phyloP scores from a whole-genome alignment of 345 rosid genomes.

The Draba incana region DNA sequence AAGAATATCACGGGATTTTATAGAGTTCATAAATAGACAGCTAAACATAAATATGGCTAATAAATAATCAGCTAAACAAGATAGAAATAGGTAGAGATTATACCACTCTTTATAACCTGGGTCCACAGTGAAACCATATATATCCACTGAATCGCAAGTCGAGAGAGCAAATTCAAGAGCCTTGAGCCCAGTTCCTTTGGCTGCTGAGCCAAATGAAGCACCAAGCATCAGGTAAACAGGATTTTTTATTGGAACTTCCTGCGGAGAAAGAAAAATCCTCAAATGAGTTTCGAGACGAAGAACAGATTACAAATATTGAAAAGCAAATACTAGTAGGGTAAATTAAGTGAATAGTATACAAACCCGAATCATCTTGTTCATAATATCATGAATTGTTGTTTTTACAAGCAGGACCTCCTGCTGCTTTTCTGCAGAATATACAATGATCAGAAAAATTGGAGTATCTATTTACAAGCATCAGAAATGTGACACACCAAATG shows the following conservation, averaged over 20 bases:
- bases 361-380: slow-evolving; percentile 96
- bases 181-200: slow-evolving; percentile 96
- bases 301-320: slow-evolving; percentile 3
- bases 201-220: slow-evolving; percentile 96
- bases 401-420: slow-evolving; percentile 78
- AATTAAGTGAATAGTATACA: slow-evolving; percentile 33
- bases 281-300: background rate
- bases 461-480: slow-evolving; percentile 10
- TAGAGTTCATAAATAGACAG: background rate
- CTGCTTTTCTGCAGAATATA: slow-evolving; percentile 62
- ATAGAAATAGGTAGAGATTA: slow-evolving; percentile 1
- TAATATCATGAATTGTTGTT: slow-evolving; percentile 95
- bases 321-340: slow-evolving; percentile 14
- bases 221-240: slow-evolving; percentile 94
- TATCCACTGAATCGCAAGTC: slow-evolving; percentile 85
- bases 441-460: slow-evolving; percentile 31
- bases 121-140: slow-evolving; percentile 97
- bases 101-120: slow-evolving; percentile 99
- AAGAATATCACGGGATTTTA: slow-evolving; percentile 23
- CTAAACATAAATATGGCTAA: background rate
- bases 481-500: background rate
- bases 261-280: slow-evolving; percentile 39
- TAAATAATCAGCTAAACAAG: background rate
- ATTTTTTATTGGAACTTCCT: slow-evolving; percentile 94
- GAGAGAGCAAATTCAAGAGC: slow-evolving; percentile 97